Conservation (phyloP, 2,329 filamentous ascomycete species). For the Aspergillus neotritici region DNA sequence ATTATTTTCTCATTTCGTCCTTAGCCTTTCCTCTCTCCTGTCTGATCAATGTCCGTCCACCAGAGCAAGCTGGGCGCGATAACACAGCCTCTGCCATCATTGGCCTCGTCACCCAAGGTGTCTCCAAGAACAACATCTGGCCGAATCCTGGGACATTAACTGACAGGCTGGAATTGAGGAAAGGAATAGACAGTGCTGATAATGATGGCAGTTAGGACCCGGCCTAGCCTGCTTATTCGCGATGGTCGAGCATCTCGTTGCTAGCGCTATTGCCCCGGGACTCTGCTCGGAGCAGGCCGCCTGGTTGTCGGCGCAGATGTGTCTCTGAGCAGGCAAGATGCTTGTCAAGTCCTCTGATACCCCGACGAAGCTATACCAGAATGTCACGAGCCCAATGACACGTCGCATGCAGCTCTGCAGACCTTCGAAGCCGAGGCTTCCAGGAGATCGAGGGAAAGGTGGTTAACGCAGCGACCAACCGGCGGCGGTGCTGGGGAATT, state of each 20-base stretch:
- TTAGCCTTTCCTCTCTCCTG: no score
- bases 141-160: slow-evolving; percentile 33
- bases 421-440: slow-evolving; percentile 26
- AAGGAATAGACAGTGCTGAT: no score
- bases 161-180: not conserved
- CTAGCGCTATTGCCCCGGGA: slow-evolving; percentile 28
- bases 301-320: slow-evolving; percentile 29
- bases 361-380: slow-evolving; percentile 30
- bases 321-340: slow-evolving; percentile 33
- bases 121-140: slow-evolving; percentile 27
- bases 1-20: no score
- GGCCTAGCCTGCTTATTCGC: slow-evolving; percentile 35
- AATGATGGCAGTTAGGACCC: slow-evolving; percentile 21
- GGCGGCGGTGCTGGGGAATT: slow-evolving; percentile 29
- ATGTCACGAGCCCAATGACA: slow-evolving; percentile 34
- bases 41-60: slow-evolving; percentile 18
- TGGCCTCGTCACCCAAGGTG: slow-evolving; percentile 27
- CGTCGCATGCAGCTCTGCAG: slow-evolving; percentile 29
- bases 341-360: slow-evolving; percentile 26
- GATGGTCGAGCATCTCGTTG: slow-evolving; percentile 32
- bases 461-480: slow-evolving; percentile 26
- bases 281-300: slow-evolving; percentile 31
- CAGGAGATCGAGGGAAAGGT: slow-evolving; percentile 28
- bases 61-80: slow-evolving; percentile 32
- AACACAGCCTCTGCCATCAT: slow-evolving; percentile 34